Base-by-base conservation (phyloP, 176 grass and related monocot genomes). In the Eleusine indica region DNA sequence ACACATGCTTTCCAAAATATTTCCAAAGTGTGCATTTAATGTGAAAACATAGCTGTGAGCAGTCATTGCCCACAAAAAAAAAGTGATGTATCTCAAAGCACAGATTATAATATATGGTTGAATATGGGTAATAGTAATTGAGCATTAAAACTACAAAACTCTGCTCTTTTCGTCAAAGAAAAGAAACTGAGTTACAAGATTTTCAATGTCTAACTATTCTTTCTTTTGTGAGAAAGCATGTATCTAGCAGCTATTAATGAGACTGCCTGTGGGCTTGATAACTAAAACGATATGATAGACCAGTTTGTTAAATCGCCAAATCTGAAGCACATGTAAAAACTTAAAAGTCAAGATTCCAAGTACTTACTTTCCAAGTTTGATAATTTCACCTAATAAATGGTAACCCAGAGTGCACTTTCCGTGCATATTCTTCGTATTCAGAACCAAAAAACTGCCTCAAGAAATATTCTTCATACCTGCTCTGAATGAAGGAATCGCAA, bases 401-500 rank as follows among this genome's bases (percentile, higher is more conserved):
- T 54, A 99, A 77, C 70, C 96, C 96, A 29, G 93, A 99, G 61
- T 87, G 93, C 11, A 96, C 89, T 49, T 80, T 88, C 70, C 3
- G 57, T 85, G 89, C 76, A 41, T 99, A 99, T 80, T 99, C 93
- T 40, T 83, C 75, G 2, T 99, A 99, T 44, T 87, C 84, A 41
- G 32, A 47, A 3, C 96, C 91, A 79, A 99, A 99, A 71, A 99
- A 99, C 82, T 96, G 89, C 78, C 85, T 96, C 89, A 99, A 92
- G 91, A 94, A 99, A 94, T 87, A 96, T 61, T 99, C 96, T 82
- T 99, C 96, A 69, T 94, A 92, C 73, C 96, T 99, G 77, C 32
- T 88, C 19, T 68, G 44, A 41, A 68, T 94, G 60, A 94, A 97
- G 86, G 88, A 93, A 87, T 80, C 40, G 80, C 78, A 75, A 83